Percentiles rank a stretch among this genome's conserved stretches.
phyloP scores from a whole-genome alignment of 106 monocot genomes.

The Dendrobium officinale region DNA sequence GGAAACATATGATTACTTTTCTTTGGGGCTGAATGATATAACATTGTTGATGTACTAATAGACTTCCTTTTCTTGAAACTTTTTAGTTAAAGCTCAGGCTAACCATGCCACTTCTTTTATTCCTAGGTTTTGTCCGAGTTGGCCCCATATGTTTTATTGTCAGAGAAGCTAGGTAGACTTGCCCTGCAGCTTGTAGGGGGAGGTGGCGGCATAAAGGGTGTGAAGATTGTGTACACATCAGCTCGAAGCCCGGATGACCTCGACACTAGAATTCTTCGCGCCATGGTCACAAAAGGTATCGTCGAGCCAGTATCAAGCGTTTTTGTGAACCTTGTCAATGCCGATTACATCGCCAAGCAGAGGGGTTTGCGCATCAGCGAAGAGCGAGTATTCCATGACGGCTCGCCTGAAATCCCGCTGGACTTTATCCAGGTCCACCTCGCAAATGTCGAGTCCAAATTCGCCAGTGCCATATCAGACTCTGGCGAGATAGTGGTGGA shows the following conservation, averaged over 20 bases:
- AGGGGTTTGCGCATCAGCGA: conserved; percentile 71
- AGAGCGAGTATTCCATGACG: conserved; percentile 48
- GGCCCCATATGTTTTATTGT: conserved; percentile 67
- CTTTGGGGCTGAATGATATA: background rate
- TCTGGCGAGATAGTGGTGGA: conserved; percentile 56
- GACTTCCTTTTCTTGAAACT: background rate
- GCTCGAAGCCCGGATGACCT: conserved; percentile 68
- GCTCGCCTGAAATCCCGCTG: conserved; percentile 47
- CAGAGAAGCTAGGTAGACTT: conserved; percentile 66
- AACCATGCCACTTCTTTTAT: background rate
- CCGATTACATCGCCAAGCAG: conserved; percentile 74
- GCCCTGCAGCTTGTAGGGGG: conserved; percentile 77
- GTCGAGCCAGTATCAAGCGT: conserved; percentile 65
- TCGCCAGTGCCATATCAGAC: conserved; percentile 68
- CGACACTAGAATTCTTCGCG: conserved; percentile 73
- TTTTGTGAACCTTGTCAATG: conserved; percentile 78
- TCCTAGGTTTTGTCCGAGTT: conserved; percentile 73
- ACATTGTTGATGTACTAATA: background rate
- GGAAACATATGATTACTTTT: too few species aligned
- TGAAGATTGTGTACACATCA: conserved; percentile 71
- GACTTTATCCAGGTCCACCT: conserved; percentile 71
- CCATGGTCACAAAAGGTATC: conserved; percentile 87
- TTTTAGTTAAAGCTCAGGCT: background rate
- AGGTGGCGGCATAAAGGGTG: conserved; percentile 56
- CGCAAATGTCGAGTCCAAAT: conserved; percentile 53